These are phyloP conservation scores for Ceratobasidium sp. DNA, from an alignment of 1,284 basidiomycete genomes.

Conservation along the genomic window DNA sequence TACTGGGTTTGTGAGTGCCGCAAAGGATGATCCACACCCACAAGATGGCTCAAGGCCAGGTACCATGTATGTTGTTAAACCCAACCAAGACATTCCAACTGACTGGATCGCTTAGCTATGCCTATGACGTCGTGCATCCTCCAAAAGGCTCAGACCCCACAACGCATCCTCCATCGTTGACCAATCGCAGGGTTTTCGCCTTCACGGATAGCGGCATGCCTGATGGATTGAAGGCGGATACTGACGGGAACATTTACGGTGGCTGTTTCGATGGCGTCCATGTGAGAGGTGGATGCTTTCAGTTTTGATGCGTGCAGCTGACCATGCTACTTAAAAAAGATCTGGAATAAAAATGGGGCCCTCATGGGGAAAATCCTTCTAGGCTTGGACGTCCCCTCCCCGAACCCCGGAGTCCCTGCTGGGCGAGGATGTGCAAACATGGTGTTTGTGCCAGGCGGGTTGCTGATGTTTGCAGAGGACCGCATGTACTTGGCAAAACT, in stretches of 20 bases:
- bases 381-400: constrained; percentile 47
- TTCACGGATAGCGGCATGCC: constrained; percentile 71
- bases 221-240: constrained; percentile 66
- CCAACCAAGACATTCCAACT: background rate
- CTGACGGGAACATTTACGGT: constrained; percentile 70
- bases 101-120: constrained; percentile 60
- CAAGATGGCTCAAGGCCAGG: constrained; percentile 62
- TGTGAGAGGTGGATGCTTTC: constrained; percentile 51
- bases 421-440: constrained; percentile 63
- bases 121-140: constrained; percentile 68
- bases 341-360: constrained; percentile 68
- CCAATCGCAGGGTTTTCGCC: constrained; percentile 74
- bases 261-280: constrained; percentile 77
- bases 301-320: too few relatives aligned
- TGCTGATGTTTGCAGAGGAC: constrained; percentile 74
- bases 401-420: background rate
- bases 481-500: constrained; percentile 69
- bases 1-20: constrained; percentile 40
- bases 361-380: constrained; percentile 79
- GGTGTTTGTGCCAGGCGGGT: constrained; percentile 68
- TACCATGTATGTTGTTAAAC: constrained; percentile 62
- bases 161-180: constrained; percentile 51
- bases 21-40: constrained; percentile 59
- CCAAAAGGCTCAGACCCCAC: constrained; percentile 51
- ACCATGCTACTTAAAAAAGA: too few relatives aligned